Evolutionary conservation across 805 yeast species (phyloP).

Genomic region (Saturnispora bothae): DNA sequence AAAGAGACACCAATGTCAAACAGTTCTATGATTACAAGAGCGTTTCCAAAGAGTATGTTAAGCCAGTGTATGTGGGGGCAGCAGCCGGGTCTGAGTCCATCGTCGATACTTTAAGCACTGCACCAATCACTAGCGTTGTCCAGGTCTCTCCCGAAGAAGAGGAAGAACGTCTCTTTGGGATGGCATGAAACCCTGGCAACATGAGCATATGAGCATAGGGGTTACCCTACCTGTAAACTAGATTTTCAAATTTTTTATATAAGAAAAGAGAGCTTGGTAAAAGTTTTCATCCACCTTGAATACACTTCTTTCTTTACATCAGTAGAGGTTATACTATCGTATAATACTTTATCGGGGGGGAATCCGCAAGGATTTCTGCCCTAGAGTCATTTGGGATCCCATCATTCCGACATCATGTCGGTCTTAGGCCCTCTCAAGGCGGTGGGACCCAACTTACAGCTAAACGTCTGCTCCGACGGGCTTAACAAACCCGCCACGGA

Average conservation of each 20-base stretch:
- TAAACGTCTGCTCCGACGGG: slow-evolving; percentile 56
- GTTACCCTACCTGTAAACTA: slow-evolving; percentile 10
- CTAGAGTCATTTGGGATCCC: slow-evolving; percentile 38
- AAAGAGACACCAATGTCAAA: slow-evolving; percentile 24
- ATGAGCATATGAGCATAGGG: background rate
- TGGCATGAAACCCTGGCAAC: slow-evolving; percentile 14
- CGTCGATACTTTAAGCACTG: background rate
- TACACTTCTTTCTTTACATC: slow-evolving; percentile 36
- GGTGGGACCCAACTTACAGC: slow-evolving; percentile 37
- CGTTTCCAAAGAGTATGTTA: slow-evolving; percentile 45
- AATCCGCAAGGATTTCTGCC: slow-evolving; percentile 12
- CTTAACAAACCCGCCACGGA: slow-evolving; percentile 66
- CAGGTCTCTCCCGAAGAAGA: slow-evolving; percentile 25
- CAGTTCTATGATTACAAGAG: slow-evolving; percentile 51
- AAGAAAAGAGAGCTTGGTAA: slow-evolving; percentile 5
- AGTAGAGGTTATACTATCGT: slow-evolving; percentile 76
- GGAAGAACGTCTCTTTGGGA: slow-evolving; percentile 22
- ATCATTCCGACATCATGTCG: slow-evolving; percentile 33
- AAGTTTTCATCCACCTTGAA: slow-evolving; percentile 1
- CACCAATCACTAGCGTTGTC: slow-evolving; percentile 16
- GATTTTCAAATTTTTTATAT: background rate
- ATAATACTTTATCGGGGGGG: slow-evolving; percentile 26
- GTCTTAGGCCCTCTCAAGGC: slow-evolving; percentile 15
- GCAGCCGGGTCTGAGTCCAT: background rate
- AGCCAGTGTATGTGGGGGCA: slow-evolving; percentile 24